phyloP scores from a whole-genome alignment of 2,329 filamentous ascomycete genomes.

The Trichoderma oligosporum region DNA sequence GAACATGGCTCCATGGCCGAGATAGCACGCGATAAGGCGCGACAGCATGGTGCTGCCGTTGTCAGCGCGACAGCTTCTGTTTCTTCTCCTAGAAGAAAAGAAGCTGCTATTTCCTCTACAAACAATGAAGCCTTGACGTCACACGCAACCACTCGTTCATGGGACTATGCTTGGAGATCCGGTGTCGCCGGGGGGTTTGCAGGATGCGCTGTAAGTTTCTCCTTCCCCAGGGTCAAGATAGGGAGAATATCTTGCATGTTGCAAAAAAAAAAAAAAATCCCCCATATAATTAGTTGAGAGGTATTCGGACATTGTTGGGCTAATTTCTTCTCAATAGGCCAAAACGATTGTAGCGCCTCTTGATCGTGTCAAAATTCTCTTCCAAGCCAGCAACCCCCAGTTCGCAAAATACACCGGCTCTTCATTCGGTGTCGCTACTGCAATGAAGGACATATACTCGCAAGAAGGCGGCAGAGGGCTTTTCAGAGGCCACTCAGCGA shows the following conservation, averaged over 20 bases:
- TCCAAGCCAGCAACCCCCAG: conserved; percentile 90
- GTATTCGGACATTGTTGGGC: neutral
- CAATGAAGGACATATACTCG: conserved; percentile 77
- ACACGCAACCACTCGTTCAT: conserved; percentile 56
- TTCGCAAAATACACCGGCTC: conserved; percentile 90
- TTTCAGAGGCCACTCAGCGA: conserved; percentile 92
- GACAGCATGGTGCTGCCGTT: conserved; percentile 28
- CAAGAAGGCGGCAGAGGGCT: conserved; percentile 72
- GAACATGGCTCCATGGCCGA: conserved; percentile 59
- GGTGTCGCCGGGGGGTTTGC: conserved; percentile 85
- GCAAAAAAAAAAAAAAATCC: neutral
- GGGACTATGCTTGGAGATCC: conserved; percentile 80
- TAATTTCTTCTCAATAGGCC: conserved; percentile 52
- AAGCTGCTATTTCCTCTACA: conserved; percentile 45
- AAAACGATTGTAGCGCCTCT: conserved; percentile 95
- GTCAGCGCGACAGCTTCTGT: conserved; percentile 21
- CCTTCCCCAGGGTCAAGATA: neutral
- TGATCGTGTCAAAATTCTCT: conserved; percentile 97
- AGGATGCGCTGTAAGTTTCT: conserved; percentile 74
- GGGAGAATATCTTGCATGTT: neutral
- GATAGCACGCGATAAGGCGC: conserved; percentile 37
- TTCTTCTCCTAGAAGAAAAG: conserved; percentile 27
- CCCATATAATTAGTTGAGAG: neutral
- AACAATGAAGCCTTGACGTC: conserved; percentile 47
- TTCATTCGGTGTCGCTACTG: conserved; percentile 77